Conservation (phyloP, 2,329 filamentous ascomycete genomes). For the Fusarium compactum region DNA sequence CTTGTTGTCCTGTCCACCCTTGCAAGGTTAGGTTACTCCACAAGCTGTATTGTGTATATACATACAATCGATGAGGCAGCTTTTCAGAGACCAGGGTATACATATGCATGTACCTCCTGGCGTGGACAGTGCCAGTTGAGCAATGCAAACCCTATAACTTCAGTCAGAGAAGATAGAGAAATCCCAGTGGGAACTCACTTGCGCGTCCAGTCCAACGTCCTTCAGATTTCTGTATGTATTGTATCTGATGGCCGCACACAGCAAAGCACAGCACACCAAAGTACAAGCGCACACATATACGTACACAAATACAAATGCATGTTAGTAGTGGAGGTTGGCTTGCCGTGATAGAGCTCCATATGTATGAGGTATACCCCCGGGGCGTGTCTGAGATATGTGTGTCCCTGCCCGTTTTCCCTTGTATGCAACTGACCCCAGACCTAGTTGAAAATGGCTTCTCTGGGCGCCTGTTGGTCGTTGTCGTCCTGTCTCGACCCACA, state of each 20-base stretch:
- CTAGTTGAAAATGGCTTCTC: conserved; percentile 33
- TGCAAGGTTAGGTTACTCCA: conserved; percentile 32
- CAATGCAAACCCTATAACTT: conserved; percentile 6
- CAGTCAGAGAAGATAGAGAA: conserved; percentile 29
- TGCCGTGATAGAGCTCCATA: conserved; percentile 17
- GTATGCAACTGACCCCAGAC: conserved; percentile 33
- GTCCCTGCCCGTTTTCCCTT: conserved; percentile 35
- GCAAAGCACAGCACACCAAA: conserved; percentile 29
- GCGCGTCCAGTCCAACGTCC: conserved; percentile 22
- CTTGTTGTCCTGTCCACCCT: conserved; percentile 17
- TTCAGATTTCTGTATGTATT: conserved; percentile 11
- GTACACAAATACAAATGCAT: conserved; percentile 42
- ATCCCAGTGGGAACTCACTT: conserved; percentile 31
- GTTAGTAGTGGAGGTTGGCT: conserved; percentile 29
- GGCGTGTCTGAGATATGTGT: conserved; percentile 32
- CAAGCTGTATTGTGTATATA: conserved; percentile 23
- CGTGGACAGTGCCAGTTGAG: conserved; percentile 22
- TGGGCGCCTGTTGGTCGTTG: conserved; percentile 24
- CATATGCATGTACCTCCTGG: conserved; percentile 30
- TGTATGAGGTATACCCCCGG: conserved; percentile 3
- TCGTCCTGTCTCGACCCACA: conserved; percentile 34
- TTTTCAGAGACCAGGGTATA: conserved; percentile 25
- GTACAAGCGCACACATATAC: conserved; percentile 44
- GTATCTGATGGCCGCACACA: conserved; percentile 39
- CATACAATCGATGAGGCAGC: conserved; percentile 24